phyloP scores from a whole-genome alignment of 2,329 filamentous ascomycete genomes.

The Chaetothyriales sp. region DNA sequence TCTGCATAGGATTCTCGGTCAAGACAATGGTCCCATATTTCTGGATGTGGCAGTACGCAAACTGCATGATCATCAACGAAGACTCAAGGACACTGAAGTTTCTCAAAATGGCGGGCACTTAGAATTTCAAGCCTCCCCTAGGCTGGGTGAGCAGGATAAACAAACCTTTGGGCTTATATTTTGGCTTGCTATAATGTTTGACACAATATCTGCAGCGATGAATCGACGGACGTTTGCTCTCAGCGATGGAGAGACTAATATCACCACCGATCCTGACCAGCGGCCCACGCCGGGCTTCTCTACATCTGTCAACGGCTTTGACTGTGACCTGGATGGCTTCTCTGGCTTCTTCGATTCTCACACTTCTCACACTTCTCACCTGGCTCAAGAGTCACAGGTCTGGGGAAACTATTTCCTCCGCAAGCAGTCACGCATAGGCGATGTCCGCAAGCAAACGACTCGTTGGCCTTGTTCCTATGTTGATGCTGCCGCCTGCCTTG shows the following conservation, averaged over 20 bases:
- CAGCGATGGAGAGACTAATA: slow-evolving; percentile 32
- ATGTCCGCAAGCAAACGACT: slow-evolving; percentile 22
- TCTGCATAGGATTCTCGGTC: no score
- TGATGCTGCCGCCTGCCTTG: slow-evolving; percentile 35
- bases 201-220: slow-evolving; percentile 42
- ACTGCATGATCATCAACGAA: slow-evolving; percentile 5
- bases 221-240: slow-evolving; percentile 32
- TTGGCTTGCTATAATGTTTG: slow-evolving; percentile 46
- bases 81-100: neutral
- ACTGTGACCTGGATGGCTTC: slow-evolving; percentile 6
- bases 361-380: no score
- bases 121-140: no score
- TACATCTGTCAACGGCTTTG: neutral
- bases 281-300: neutral
- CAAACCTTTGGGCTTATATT: slow-evolving; percentile 40
- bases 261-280: slow-evolving; percentile 14
- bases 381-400: slow-evolving; percentile 18
- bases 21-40: slow-evolving; percentile 9
- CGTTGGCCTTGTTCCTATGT: slow-evolving; percentile 39
- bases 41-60: slow-evolving; percentile 11
- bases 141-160: slow-evolving; percentile 20
- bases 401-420: slow-evolving; percentile 28
- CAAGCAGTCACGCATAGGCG: slow-evolving; percentile 5
- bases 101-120: neutral
- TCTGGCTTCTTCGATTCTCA: slow-evolving; percentile 2